Base-by-base conservation (phyloP, 805 yeast species). In the Candida pini region DNA sequence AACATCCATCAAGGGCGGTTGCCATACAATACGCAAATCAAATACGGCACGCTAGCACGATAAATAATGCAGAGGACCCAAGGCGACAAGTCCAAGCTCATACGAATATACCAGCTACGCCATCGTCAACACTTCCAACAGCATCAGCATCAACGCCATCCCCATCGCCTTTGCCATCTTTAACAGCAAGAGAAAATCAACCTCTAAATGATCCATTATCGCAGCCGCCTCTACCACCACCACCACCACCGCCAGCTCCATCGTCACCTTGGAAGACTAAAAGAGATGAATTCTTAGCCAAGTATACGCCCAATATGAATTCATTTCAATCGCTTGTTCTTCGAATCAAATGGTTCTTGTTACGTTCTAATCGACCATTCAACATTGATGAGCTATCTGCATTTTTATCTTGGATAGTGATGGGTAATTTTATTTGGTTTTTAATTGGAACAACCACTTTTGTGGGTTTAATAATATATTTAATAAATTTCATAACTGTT, bases 361-460 rank as follows among this genome's bases (percentile, higher is more conserved):
- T 68, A 2, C 53, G 78, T 26, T 72, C 69, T 30, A 65, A 64
- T 43, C 51, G 73, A 25, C 71, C 75, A 9, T 67, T 70, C 39
- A 63, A 72, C 20, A 46, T 65, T 12, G 77, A 72, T 45, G 78
- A 73, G 38, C 51, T 71, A 13, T 68, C 74, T 2, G 78, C 81
- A 1, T 69, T 74, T 45, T 58, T 69, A 8, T 72, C 78, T 4
- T 74, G 77, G 77, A 51, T 72, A 9, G 62, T 74, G 20, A 70
- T 74, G 76, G 80, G 79, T 1, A 69, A 73, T 45, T 54, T 72
- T 15, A 49, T 74, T 24, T 73, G 78, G 78, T 59, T 74, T 13
- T 49, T 72, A 10, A 55, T 74, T 35, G 80, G 80, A 4, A 74
- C 81, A 3, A 74, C 81, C 7, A 74, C 79, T 1, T 74, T 73